Evolutionary conservation across 208 protist genomes (phyloP), one percentile per base, ranked within the genome.

Genomic region (Leishmania mexicana): DNA sequence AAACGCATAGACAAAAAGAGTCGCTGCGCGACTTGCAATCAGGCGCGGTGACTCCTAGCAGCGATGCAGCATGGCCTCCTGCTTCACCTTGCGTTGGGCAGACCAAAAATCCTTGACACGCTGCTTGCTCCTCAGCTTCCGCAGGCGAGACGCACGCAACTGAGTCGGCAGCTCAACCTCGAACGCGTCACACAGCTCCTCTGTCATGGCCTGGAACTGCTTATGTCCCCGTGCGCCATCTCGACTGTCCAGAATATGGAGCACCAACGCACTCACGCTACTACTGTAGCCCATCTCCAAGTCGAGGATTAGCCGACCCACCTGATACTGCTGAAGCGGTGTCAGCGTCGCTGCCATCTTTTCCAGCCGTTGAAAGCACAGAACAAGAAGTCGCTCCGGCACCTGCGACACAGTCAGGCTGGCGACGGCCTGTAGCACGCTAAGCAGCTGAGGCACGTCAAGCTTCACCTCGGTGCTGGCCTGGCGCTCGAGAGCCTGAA

Each of bases 261-360:
- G 85, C 42, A 93, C 91, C n/a, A 98, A 71, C 8, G 83, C 80
- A 83, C 93, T 83, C 17, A 96, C 80, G 74, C 81, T 86, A 3
- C 85, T 57, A 2, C 85, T 91, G 88, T 95, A 96, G n/a, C 91
- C 95, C 95, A 98, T 96, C 80, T 96, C 93, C 38, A 96, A 79
- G 28, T 87, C 88, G 1, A 96, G 88, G 8, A 90, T 88, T 7
- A 96, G 84, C 70, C 83, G 87, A 0, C 82, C 89, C 15, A 88
- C 84, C 49, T 94, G 87, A 0, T 89, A 91, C n/a, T 94, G 86
- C 62, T 95, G 93, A 13, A 75, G 10, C 0, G 83, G 85, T 28
- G 87, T 86, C 75, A 97, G 83, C 13, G n/a, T 38, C 28, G 88
- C 79, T 31, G 93, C 38, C 42, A 85, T 68, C 72, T 91, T 91